These are phyloP conservation scores for Heritiera littoralis DNA, from an alignment of 345 rosid genomes.

Conservation along the genomic window DNA sequence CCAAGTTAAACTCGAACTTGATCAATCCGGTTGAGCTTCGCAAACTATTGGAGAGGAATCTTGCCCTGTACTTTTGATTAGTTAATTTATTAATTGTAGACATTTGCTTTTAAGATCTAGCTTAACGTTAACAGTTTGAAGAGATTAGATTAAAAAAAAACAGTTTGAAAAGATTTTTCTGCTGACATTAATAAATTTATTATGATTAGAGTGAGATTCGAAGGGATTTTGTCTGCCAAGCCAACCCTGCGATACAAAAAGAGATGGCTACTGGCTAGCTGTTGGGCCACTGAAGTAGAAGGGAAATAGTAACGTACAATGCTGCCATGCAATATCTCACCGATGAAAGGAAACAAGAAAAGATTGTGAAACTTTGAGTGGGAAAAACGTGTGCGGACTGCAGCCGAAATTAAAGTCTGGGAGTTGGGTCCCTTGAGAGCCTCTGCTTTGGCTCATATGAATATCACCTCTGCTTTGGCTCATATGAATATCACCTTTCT, in stretches of 20 bases:
- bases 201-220: no score
- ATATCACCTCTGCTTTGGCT: background rate
- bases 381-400: background rate
- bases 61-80: no score
- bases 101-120: no score
- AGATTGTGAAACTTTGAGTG: background rate
- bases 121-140: no score
- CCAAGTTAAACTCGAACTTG: no score
- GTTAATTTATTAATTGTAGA: no score
- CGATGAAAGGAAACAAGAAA: background rate
- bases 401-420: background rate
- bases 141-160: no score
- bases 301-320: background rate
- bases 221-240: no score
- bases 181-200: no score
- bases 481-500: background rate
- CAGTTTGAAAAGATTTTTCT: no score
- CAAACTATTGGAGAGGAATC: no score
- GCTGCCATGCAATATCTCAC: background rate
- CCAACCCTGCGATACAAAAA: background rate
- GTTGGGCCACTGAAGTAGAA: background rate
- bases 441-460: background rate
- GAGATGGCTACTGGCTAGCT: background rate
- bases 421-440: conserved; percentile 7
- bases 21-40: no score